These are phyloP conservation scores for Solanum megistacrolobum DNA, from an alignment of 257 asterid genomes.

Conservation along the genomic window DNA sequence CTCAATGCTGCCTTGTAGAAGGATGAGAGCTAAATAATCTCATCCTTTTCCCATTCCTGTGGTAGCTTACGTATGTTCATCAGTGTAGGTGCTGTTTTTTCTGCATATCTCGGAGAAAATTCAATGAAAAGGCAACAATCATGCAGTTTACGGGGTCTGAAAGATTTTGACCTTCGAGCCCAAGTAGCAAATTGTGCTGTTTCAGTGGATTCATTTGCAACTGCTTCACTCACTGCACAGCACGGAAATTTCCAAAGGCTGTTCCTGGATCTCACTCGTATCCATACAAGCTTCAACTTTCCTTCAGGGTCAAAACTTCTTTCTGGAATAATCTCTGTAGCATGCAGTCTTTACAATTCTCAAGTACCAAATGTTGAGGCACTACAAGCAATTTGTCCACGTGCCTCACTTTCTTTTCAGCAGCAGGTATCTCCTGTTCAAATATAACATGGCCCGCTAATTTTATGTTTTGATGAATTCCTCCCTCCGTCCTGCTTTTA, in stretches of 20 bases:
- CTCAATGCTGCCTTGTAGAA: background rate
- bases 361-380: constrained; percentile 37
- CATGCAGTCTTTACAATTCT: constrained; percentile 44
- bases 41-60: background rate
- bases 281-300: constrained; percentile 45
- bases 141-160: constrained; percentile 7
- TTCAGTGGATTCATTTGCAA: constrained; percentile 55
- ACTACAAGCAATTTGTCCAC: constrained; percentile 44
- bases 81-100: constrained; percentile 44
- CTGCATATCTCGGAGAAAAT: constrained; percentile 49
- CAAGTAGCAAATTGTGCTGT: constrained; percentile 35
- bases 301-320: constrained; percentile 57
- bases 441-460: background rate
- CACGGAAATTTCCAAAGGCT: constrained; percentile 65
- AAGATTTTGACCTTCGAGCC: constrained; percentile 21
- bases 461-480: background rate
- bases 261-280: constrained; percentile 54
- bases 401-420: constrained; percentile 61
- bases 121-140: constrained; percentile 24
- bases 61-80: background rate
- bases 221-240: constrained; percentile 54
- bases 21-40: background rate
- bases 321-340: constrained; percentile 38
- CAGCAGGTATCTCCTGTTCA: constrained; percentile 54
- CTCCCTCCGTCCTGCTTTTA: background rate